These are phyloP conservation scores for Camelina neglecta DNA, from an alignment of 345 rosid species.

Conservation along the genomic window DNA sequence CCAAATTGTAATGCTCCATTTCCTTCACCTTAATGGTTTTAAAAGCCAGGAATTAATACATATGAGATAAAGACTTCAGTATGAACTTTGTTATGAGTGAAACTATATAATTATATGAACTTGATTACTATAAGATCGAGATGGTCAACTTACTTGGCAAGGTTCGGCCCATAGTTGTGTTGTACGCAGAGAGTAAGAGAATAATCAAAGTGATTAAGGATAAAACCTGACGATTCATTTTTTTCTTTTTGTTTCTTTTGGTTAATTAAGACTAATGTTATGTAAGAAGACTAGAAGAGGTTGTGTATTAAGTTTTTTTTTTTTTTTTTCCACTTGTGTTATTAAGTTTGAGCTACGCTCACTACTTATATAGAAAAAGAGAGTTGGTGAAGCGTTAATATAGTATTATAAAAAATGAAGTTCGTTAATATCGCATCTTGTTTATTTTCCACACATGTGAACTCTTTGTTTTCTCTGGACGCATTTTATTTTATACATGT, in stretches of 20 bases:
- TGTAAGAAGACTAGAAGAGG: no score
- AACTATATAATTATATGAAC: no score
- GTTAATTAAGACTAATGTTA: no score
- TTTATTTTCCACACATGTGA: no score
- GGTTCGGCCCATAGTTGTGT: constrained; percentile 25
- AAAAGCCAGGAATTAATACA: background rate
- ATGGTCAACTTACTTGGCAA: constrained; percentile 22
- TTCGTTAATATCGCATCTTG: no score
- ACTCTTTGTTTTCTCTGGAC: background rate
- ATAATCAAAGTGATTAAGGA: constrained; percentile 4
- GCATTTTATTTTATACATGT: background rate
- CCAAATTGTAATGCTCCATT: background rate
- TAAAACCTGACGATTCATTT: constrained; percentile 1
- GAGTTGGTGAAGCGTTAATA: no score
- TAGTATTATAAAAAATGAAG: no score
- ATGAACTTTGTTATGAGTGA: background rate
- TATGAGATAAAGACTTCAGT: background rate
- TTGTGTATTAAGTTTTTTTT: no score
- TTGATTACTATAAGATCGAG: background rate
- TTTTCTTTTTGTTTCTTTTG: no score
- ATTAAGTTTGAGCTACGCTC: no score
- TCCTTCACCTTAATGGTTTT: background rate
- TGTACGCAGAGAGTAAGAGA: constrained; percentile 10
- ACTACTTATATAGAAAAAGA: no score
- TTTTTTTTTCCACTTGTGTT: no score